Conservation (phyloP, 805 yeast species). For the Saccharomyces kudriavzevii region DNA sequence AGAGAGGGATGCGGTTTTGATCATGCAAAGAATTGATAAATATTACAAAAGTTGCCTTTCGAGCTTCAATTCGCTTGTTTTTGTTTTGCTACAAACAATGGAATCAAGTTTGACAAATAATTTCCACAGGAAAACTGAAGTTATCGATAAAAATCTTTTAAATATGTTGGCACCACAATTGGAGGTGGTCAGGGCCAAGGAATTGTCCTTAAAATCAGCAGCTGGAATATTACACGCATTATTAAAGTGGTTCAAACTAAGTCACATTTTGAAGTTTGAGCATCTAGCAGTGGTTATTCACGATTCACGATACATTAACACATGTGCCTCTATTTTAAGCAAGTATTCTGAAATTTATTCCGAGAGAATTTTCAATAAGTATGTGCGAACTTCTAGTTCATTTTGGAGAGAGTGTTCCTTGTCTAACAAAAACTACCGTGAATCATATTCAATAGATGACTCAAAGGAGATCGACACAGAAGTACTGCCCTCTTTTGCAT, state of each 20-base stretch:
- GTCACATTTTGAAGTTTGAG: constrained; percentile 73
- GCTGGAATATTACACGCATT: constrained; percentile 46
- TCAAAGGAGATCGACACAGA: constrained; percentile 1
- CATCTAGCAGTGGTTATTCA: constrained; percentile 62
- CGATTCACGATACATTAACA: constrained; percentile 52
- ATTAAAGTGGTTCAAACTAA: constrained; percentile 68
- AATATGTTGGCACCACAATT: constrained; percentile 28
- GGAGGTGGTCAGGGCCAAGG: constrained; percentile 55
- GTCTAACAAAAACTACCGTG: constrained; percentile 7
- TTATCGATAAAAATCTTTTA: constrained; percentile 3
- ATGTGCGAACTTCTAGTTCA: constrained; percentile 11
- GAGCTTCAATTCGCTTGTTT: constrained; percentile 53
- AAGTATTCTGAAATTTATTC: constrained; percentile 24
- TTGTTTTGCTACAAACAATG: constrained; percentile 57
- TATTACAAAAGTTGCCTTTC: constrained; percentile 49
- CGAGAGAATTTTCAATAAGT: constrained; percentile 26
- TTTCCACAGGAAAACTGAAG: constrained; percentile 15
- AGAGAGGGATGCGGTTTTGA: constrained; percentile 14
- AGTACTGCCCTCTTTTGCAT: constrained; percentile 17
- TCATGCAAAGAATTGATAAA: constrained; percentile 47
- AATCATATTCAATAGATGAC: not conserved
- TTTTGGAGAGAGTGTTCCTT: constrained; percentile 27
- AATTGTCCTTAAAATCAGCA: constrained; percentile 50
- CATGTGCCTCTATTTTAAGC: constrained; percentile 19
- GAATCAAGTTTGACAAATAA: constrained; percentile 37